These are phyloP conservation scores for Holtermanniella nyarrowii DNA, from an alignment of 768 basidiomycete species.

Conservation along the genomic window DNA sequence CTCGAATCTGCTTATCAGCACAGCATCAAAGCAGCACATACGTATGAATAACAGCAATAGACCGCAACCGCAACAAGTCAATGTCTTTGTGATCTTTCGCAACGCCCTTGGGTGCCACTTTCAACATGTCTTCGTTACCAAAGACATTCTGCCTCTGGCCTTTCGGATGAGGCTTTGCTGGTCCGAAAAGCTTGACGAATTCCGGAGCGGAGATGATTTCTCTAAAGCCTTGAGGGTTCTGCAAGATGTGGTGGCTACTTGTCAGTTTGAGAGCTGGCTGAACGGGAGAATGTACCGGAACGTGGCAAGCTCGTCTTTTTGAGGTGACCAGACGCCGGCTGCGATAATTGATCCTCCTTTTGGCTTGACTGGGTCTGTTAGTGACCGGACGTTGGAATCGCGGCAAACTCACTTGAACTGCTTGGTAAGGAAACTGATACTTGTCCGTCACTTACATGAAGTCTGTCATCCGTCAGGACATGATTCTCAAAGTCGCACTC, in stretches of 20 bases:
- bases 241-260: constrained; percentile 52
- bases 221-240: constrained; percentile 55
- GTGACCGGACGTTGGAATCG: background rate
- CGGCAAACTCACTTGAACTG: background rate
- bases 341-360: constrained; percentile 61
- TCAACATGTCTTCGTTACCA: constrained; percentile 75
- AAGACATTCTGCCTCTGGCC: constrained; percentile 67
- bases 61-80: constrained; percentile 75
- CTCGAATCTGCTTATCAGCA: constrained; percentile 49
- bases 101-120: constrained; percentile 82
- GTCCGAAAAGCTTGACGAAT: constrained; percentile 71
- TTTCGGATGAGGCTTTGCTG: constrained; percentile 51
- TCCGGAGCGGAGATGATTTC: constrained; percentile 54
- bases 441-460: constrained; percentile 2
- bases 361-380: constrained; percentile 32
- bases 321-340: constrained; percentile 51
- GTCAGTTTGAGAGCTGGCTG: background rate
- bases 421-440: background rate
- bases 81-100: constrained; percentile 81
- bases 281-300: constrained; percentile 49
- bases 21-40: constrained; percentile 36
- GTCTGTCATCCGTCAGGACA: background rate
- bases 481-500: too few relatives aligned
- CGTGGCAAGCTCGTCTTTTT: constrained; percentile 62
- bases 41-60: constrained; percentile 59